Evolutionary conservation across 1,284 basidiomycete genomes (phyloP).

Genomic region (Sanghuangporus sanghuang): DNA sequence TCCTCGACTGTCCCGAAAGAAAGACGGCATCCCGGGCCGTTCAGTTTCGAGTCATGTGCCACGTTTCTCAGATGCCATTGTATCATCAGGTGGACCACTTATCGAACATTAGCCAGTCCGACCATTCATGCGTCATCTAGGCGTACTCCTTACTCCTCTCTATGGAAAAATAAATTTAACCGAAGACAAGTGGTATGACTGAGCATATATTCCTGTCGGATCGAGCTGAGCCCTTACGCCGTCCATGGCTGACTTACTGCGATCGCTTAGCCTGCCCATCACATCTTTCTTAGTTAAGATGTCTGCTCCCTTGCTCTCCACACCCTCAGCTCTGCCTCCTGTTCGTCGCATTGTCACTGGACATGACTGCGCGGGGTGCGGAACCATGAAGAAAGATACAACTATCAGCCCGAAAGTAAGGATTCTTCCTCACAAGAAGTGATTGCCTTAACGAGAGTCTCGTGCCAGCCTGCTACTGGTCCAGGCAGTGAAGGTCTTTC

Average conservation of each 20-base stretch:
- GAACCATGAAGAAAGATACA: conserved; percentile 31
- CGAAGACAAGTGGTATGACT: not conserved
- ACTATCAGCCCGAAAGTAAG: conserved; percentile 16
- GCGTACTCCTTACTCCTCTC: not conserved
- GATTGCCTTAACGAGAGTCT: not conserved
- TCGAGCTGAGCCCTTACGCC: not conserved
- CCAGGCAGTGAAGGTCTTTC: conserved; percentile 28
- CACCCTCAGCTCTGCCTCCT: conserved; percentile 24
- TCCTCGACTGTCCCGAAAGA: not conserved
- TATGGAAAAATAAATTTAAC: not conserved
- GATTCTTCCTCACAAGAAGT: not conserved
- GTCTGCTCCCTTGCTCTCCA: not conserved
- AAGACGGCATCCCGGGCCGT: not conserved
- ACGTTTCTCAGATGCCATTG: not conserved
- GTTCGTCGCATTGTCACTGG: conserved; percentile 47
- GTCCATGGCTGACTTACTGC: conserved; percentile 1
- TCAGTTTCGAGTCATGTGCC: not conserved
- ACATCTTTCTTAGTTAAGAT: conserved; percentile 5
- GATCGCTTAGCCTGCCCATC: not conserved
- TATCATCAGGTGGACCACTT: conserved; percentile 2
- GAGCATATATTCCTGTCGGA: not conserved
- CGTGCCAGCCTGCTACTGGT: conserved; percentile 22
- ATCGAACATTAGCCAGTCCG: not conserved
- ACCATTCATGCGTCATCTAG: not conserved
- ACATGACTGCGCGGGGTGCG: conserved; percentile 36